phyloP scores from a whole-genome alignment of 2,329 filamentous ascomycete species.

The Colletotrichum gigasporum region DNA sequence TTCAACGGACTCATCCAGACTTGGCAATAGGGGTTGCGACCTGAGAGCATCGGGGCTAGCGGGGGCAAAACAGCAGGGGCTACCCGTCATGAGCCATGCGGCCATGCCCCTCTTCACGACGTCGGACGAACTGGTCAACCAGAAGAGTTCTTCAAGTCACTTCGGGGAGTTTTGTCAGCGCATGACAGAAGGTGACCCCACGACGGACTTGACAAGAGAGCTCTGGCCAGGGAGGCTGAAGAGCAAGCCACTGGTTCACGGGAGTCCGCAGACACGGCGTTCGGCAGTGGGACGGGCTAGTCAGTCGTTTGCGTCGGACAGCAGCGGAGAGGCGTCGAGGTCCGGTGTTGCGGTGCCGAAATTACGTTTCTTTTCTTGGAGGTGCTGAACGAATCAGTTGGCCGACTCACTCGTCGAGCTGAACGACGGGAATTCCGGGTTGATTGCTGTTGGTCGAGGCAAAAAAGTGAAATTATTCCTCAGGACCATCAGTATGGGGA shows the following conservation, averaged over 20 bases:
- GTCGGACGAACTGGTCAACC: conserved; percentile 21
- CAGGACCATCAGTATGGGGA: conserved; percentile 17
- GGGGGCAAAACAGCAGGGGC: not conserved
- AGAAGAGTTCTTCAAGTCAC: conserved; percentile 4
- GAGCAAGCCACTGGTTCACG: conserved; percentile 4
- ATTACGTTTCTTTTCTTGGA: conserved; percentile 17
- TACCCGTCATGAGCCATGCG: not conserved
- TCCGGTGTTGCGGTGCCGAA: conserved; percentile 3
- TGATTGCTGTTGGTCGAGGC: not conserved
- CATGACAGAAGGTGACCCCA: not conserved
- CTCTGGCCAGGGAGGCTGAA: not conserved
- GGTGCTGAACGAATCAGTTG: not conserved
- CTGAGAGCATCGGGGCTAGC: too few species aligned
- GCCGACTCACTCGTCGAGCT: not conserved
- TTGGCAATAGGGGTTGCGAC: too few species aligned
- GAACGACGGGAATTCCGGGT: not conserved
- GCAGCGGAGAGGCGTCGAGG: not conserved
- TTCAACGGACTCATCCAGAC: too few species aligned
- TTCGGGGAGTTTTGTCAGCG: too few species aligned
- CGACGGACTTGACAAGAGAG: not conserved
- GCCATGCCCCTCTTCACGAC: not conserved
- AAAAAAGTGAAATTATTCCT: not conserved
- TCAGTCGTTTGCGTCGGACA: not conserved
- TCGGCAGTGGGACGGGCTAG: not conserved
- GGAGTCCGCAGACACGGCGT: conserved; percentile 22